A percentile compares a stretch with the other conserved stretches of the same genome.
phyloP scores from a whole-genome alignment of 2,329 filamentous ascomycete species.

The Fusarium bulbicola region DNA sequence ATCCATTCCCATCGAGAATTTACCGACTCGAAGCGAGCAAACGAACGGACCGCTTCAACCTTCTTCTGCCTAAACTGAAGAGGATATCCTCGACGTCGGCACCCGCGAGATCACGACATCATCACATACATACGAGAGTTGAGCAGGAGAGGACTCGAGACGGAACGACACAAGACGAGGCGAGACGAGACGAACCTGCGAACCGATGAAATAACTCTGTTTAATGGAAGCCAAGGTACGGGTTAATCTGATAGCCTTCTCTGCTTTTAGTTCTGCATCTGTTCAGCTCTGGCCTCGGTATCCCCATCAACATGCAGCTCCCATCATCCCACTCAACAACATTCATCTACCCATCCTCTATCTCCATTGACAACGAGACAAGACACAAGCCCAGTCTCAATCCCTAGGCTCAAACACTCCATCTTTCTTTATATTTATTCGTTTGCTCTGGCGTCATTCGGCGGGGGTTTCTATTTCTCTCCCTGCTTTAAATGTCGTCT shows the following conservation, averaged over 20 bases:
- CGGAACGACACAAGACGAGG: neutral
- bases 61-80: constrained; percentile 41
- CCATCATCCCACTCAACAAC: constrained; percentile 24
- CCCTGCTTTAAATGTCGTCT: constrained; percentile 22
- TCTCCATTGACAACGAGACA: constrained; percentile 36
- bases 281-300: constrained; percentile 12
- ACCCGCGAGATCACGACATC: constrained; percentile 33
- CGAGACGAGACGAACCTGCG: constrained; percentile 10
- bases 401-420: neutral
- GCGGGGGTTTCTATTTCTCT: constrained; percentile 20
- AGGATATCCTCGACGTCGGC: constrained; percentile 21
- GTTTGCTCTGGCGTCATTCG: constrained; percentile 11
- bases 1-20: constrained; percentile 35
- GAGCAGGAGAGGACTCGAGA: constrained; percentile 7
- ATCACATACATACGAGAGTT: constrained; percentile 11
- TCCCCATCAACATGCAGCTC: constrained; percentile 25
- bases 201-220: constrained; percentile 9
- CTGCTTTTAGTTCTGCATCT: neutral
- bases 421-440: constrained; percentile 10
- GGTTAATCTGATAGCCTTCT: neutral
- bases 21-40: constrained; percentile 37
- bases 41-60: constrained; percentile 30
- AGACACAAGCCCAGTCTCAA: constrained; percentile 16
- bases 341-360: neutral
- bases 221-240: constrained; percentile 21